These are phyloP conservation scores for Plectosphaerella plurivora DNA, from an alignment of 2,329 filamentous ascomycete genomes.

Conservation along the genomic window DNA sequence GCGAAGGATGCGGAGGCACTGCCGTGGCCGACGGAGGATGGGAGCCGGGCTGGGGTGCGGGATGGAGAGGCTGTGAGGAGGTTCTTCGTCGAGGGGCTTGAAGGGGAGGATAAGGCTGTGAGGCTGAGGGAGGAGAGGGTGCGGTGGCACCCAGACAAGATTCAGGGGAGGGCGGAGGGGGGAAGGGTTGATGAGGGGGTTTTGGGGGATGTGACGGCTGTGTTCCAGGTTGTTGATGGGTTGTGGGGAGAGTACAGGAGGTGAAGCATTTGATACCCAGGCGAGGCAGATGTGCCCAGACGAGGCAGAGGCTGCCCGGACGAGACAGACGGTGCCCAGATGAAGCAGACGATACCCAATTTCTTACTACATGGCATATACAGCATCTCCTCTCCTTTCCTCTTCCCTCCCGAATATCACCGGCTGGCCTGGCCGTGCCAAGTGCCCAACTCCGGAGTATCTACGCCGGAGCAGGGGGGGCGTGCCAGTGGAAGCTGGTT, in stretches of 20 bases:
- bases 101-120: constrained; percentile 33
- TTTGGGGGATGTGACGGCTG: constrained; percentile 76
- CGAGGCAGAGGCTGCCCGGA: too few relatives aligned
- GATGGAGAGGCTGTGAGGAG: constrained; percentile 54
- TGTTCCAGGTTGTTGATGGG: constrained; percentile 86
- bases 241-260: constrained; percentile 65
- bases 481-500: too few relatives aligned
- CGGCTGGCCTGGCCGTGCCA: too few relatives aligned
- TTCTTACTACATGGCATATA: too few relatives aligned
- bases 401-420: too few relatives aligned
- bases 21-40: constrained; percentile 70
- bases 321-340: too few relatives aligned
- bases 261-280: too few relatives aligned
- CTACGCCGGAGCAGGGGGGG: too few relatives aligned
- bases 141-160: constrained; percentile 96
- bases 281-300: too few relatives aligned
- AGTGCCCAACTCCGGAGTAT: too few relatives aligned
- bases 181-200: constrained; percentile 65
- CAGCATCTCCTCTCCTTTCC: too few relatives aligned
- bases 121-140: constrained; percentile 79
- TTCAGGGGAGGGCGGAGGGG: constrained; percentile 77
- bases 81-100: constrained; percentile 58
- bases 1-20: constrained; percentile 35
- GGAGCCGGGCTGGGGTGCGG: constrained; percentile 50
- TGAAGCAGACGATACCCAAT: too few relatives aligned